phyloP scores from a whole-genome alignment of 176 grass and related monocot species.

The Miscanthus lutarioriparius region DNA sequence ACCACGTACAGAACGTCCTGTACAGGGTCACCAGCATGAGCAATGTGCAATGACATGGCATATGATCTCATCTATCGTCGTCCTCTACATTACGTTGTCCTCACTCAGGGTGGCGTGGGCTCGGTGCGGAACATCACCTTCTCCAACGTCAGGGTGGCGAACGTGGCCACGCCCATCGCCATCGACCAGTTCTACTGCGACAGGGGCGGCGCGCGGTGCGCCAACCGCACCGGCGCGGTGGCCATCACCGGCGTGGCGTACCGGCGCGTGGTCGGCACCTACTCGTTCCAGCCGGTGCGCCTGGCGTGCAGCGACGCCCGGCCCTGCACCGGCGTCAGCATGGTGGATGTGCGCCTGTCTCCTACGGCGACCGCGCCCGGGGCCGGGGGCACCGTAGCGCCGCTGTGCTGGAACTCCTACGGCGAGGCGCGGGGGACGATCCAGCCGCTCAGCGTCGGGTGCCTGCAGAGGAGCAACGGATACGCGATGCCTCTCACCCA shows the following conservation, averaged over 20 bases:
- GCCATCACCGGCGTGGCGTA: constrained; percentile 52
- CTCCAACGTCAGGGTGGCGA: constrained; percentile 57
- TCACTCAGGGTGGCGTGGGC: constrained; percentile 55
- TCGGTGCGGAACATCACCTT: constrained; percentile 75
- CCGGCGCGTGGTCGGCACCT: constrained; percentile 58
- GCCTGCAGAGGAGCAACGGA: constrained; percentile 54
- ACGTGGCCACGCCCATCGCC: constrained; percentile 59
- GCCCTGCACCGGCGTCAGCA: constrained; percentile 57
- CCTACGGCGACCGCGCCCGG: constrained; percentile 22
- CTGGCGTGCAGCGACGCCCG: constrained; percentile 72
- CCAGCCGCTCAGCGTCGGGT: constrained; percentile 36
- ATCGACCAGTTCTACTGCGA: constrained; percentile 93
- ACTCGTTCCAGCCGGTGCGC: constrained; percentile 55
- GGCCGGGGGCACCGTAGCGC: background rate
- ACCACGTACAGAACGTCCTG: background rate
- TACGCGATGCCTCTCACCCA: constrained; percentile 44
- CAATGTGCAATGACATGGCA: too few species aligned
- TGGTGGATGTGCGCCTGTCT: constrained; percentile 48
- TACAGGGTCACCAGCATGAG: background rate
- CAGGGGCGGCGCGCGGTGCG: constrained; percentile 40
- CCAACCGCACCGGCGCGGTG: constrained; percentile 61
- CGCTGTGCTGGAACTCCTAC: constrained; percentile 70
- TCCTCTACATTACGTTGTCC: background rate
- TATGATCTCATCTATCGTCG: too few species aligned
- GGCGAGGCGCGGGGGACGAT: constrained; percentile 44